phyloP scores from a whole-genome alignment of 345 rosid genomes.

The Lumnitzera racemosa region DNA sequence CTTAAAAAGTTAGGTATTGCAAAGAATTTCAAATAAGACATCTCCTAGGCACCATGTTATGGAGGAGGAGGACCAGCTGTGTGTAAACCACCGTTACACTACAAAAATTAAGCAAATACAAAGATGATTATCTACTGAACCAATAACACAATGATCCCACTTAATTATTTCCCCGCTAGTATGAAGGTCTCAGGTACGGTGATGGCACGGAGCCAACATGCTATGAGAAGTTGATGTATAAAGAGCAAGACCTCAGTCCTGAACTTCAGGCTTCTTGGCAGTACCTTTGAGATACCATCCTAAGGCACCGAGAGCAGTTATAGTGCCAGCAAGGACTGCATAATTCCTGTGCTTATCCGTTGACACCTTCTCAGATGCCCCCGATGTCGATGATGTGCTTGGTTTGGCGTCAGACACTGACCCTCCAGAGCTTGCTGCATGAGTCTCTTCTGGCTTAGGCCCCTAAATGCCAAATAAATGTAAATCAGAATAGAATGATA shows the following conservation, averaged over 20 bases:
- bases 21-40: no score
- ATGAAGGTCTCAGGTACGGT: background rate
- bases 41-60: no score
- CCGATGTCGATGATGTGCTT: conserved; percentile 31
- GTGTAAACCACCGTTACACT: no score
- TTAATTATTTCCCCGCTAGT: background rate
- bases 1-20: no score
- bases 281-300: conserved; percentile 87
- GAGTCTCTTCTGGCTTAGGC: conserved; percentile 56
- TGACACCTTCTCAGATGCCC: conserved; percentile 53
- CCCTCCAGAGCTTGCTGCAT: conserved; percentile 28
- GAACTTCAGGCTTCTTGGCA: conserved; percentile 57
- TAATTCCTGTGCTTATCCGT: conserved; percentile 70
- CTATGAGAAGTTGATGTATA: background rate
- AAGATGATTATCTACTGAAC: no score
- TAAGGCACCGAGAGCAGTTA: conserved; percentile 52
- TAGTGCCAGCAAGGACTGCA: conserved; percentile 70
- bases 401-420: conserved; percentile 39
- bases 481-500: background rate
- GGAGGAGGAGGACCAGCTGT: no score
- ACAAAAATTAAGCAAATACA: no score
- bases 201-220: no score
- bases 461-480: conserved; percentile 32
- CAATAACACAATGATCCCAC: background rate
- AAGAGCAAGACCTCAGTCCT: conserved; percentile 32